These are phyloP conservation scores for Drechslerella coelobrocha DNA, from an alignment of 2,329 filamentous ascomycete species.

Conservation along the genomic window DNA sequence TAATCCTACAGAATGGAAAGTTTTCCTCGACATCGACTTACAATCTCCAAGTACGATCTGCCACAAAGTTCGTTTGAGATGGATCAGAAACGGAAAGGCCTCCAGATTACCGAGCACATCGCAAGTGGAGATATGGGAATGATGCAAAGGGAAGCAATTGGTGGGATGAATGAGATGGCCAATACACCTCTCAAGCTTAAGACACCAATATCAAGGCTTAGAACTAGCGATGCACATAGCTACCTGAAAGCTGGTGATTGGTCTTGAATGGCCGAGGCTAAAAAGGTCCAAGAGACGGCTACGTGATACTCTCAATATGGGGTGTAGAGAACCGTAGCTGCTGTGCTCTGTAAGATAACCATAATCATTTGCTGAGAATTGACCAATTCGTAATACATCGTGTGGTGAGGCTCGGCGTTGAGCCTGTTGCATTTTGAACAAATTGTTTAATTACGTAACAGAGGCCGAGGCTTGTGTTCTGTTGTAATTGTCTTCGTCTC, in stretches of 20 bases:
- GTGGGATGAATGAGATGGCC: too few relatives aligned
- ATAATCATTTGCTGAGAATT: too few relatives aligned
- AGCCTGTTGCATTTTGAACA: too few relatives aligned
- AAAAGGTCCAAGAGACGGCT: not conserved
- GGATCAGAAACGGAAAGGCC: too few relatives aligned
- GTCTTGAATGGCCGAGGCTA: not conserved
- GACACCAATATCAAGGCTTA: conserved; percentile 3
- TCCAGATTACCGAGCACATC: not conserved
- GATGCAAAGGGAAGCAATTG: not conserved
- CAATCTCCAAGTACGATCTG: conserved; percentile 11
- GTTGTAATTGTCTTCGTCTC: not conserved
- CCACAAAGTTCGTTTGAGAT: not conserved
- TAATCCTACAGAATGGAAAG: not conserved
- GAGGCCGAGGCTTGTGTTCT: not conserved
- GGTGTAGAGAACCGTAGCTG: too few relatives aligned
- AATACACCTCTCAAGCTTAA: not conserved
- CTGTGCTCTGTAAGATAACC: not conserved
- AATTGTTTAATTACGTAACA: too few relatives aligned
- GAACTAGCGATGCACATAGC: conserved; percentile 17
- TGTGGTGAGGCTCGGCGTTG: too few relatives aligned
- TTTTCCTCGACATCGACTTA: not conserved
- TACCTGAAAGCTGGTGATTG: conserved; percentile 33
- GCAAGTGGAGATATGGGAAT: too few relatives aligned
- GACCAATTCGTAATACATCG: not conserved
- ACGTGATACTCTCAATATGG: too few relatives aligned